Evolutionary conservation across 2,329 filamentous ascomycete species (phyloP).

Genomic region (Emmonsia crescens): DNA sequence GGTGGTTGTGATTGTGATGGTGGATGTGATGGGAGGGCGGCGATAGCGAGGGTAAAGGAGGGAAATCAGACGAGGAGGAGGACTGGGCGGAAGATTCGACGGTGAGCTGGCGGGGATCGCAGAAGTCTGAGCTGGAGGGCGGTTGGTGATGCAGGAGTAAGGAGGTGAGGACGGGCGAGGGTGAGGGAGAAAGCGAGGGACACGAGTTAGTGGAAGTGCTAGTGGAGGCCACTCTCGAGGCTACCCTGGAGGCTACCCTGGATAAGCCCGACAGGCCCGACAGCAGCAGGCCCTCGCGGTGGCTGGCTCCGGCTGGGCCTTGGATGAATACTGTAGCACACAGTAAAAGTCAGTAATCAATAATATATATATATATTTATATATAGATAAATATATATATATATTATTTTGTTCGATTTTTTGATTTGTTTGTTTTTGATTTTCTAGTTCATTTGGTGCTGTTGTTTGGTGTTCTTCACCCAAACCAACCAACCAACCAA

Average conservation of each 20-base stretch:
- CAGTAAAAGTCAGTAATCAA: slow-evolving; percentile 11
- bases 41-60: slow-evolving; percentile 48
- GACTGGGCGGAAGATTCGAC: slow-evolving; percentile 45
- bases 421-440: slow-evolving; percentile 9
- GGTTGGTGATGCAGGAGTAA: slow-evolving; percentile 74
- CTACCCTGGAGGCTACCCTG: slow-evolving; percentile 29
- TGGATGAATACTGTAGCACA: slow-evolving; percentile 51
- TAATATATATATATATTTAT: neutral
- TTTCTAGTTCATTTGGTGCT: neutral
- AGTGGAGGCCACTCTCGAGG: slow-evolving; percentile 44
- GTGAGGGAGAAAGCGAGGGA: slow-evolving; percentile 79
- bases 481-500: neutral
- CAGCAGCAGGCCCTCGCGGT: slow-evolving; percentile 7
- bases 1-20: too few relatives aligned
- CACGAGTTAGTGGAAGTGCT: slow-evolving; percentile 44
- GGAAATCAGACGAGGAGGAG: slow-evolving; percentile 48
- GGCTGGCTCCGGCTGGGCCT: neutral
- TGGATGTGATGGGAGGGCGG: slow-evolving; percentile 12
- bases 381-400: neutral
- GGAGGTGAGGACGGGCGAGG: slow-evolving; percentile 60
- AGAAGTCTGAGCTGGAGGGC: slow-evolving; percentile 67
- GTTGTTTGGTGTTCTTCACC: neutral
- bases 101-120: slow-evolving; percentile 81
- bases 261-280: slow-evolving; percentile 36
- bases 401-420: neutral